Percentiles rank a stretch among this genome's conserved stretches.
phyloP scores from a whole-genome alignment of 169 alveolate species.

The Perkinsus chesapeaki region DNA sequence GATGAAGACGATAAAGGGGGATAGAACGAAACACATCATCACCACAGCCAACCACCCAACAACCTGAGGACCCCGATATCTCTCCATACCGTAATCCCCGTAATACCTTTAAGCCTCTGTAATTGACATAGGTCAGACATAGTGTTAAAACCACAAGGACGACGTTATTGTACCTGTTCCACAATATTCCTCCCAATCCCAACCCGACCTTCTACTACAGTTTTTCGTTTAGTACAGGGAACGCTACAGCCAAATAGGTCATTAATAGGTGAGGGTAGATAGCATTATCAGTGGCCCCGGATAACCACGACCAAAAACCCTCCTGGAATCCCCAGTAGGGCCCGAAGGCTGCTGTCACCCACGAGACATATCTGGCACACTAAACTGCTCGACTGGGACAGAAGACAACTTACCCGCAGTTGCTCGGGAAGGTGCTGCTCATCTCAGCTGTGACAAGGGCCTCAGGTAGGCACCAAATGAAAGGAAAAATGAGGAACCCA shows the following conservation, averaged over 20 bases:
- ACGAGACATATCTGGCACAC: not conserved
- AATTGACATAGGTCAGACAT: not conserved
- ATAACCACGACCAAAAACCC: not conserved
- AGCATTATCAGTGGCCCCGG: not conserved
- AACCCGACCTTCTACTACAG: not conserved
- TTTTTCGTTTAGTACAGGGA: not conserved
- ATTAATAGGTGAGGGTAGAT: not conserved
- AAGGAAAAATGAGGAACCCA: not conserved
- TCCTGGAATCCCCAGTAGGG: not conserved
- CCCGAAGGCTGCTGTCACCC: not conserved
- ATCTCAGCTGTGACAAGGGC: not conserved
- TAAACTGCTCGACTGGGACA: not conserved
- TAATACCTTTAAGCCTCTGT: not conserved
- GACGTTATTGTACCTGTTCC: not conserved
- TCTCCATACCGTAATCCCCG: not conserved
- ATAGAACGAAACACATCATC: not conserved
- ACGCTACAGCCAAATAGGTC: not conserved
- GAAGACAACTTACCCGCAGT: not conserved
- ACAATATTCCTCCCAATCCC: not conserved
- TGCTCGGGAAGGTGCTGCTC: conserved; percentile 1
- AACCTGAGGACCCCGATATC: not conserved
- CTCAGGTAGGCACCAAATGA: not conserved
- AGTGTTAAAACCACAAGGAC: not conserved
- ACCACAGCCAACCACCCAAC: not conserved
- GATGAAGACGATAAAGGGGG: not conserved